Evolutionary conservation across 164 flowering plant species (phyloP).

Genomic region (Liriodendron chinense): DNA sequence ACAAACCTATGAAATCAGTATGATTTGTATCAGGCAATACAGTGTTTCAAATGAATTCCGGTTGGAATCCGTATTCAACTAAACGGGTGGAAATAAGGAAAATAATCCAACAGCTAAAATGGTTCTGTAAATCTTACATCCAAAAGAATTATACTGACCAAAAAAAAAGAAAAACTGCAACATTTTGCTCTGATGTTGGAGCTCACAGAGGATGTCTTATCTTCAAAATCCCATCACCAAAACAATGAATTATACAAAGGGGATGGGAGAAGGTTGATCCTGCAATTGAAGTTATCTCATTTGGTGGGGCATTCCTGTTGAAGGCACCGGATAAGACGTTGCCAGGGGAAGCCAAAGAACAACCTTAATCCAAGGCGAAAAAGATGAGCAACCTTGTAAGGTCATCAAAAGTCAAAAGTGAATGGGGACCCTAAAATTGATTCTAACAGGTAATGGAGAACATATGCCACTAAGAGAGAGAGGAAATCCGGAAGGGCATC

Average conservation of each 20-base stretch:
- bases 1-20: not conserved
- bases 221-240: conserved; percentile 1
- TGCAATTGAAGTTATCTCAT: not conserved
- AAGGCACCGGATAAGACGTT: not conserved
- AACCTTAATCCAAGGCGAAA: not conserved
- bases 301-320: not conserved
- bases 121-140: not conserved
- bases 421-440: not conserved
- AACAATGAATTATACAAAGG: conserved; percentile 4
- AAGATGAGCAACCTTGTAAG: not conserved
- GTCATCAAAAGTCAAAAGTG: not conserved
- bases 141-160: not conserved
- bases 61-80: not conserved
- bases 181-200: not conserved
- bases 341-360: not conserved
- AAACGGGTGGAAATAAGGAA: not conserved
- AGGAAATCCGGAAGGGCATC: not conserved
- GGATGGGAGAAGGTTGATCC: not conserved
- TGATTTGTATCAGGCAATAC: not conserved
- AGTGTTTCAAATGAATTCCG: not conserved
- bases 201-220: not conserved
- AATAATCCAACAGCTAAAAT: conserved; percentile 3
- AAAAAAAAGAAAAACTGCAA: not conserved
- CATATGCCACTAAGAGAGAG: not conserved
- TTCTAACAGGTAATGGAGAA: not conserved